Evolutionary conservation across 352 stramenopile genomes (phyloP).

Genomic region (Globisporangium orthogonon): DNA sequence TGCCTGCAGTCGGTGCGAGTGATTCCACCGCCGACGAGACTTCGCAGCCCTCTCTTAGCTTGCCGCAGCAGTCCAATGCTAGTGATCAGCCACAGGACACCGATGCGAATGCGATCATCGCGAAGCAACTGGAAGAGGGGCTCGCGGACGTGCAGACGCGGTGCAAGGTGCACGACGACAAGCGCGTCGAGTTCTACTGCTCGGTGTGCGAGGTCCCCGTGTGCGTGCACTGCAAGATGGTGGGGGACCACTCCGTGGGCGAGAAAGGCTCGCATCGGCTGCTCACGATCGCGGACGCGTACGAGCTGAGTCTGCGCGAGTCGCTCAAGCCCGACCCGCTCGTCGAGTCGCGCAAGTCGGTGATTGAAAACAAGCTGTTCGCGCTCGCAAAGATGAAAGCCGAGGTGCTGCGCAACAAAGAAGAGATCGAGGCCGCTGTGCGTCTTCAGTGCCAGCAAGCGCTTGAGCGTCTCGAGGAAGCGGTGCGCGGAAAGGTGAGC

Average conservation of each 20-base stretch:
- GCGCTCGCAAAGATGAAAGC: conserved; percentile 28
- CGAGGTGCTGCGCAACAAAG: conserved; percentile 31
- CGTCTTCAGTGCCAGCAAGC: conserved; percentile 41
- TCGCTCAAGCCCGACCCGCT: conserved; percentile 58
- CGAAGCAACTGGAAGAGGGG: conserved; percentile 42
- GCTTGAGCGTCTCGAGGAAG: conserved; percentile 34
- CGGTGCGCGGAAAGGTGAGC: conserved; percentile 34
- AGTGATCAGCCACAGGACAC: neutral
- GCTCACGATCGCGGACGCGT: conserved; percentile 54
- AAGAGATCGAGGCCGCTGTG: conserved; percentile 41
- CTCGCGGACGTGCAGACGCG: conserved; percentile 20
- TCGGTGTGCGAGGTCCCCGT: conserved; percentile 47
- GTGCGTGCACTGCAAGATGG: conserved; percentile 80
- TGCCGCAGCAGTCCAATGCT: too few relatives aligned
- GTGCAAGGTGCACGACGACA: conserved; percentile 39
- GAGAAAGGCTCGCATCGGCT: conserved; percentile 70
- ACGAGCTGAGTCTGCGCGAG: conserved; percentile 57
- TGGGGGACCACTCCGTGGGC: conserved; percentile 72
- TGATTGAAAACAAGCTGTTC: conserved; percentile 55
- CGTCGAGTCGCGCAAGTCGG: conserved; percentile 49
- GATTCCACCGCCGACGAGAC: neutral
- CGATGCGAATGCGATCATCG: conserved; percentile 29
- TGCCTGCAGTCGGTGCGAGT: conserved; percentile 5
- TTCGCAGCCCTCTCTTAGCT: too few relatives aligned
- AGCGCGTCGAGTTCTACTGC: conserved; percentile 78